Evolutionary conservation across 768 basidiomycete species (phyloP).

Genomic region (Boletus rubescentipes): DNA sequence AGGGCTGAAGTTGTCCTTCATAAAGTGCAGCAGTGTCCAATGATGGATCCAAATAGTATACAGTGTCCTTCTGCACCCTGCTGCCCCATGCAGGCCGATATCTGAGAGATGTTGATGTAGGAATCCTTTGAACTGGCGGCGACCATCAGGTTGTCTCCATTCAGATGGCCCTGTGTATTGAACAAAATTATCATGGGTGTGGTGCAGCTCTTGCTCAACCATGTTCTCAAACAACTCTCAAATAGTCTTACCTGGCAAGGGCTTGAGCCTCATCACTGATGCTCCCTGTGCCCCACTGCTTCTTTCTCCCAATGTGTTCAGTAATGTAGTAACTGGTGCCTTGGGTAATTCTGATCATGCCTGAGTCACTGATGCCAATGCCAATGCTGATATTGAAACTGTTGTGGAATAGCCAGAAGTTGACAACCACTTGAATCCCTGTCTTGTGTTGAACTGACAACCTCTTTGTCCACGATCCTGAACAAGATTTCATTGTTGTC

Average conservation of each 20-base stretch:
- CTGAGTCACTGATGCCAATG: slow-evolving; percentile 99
- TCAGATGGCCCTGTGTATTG: slow-evolving; percentile 95
- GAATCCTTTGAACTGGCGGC: slow-evolving; percentile 98
- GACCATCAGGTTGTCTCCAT: slow-evolving; percentile 99
- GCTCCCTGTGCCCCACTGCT: slow-evolving; percentile 72
- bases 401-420: slow-evolving; percentile 98
- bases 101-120: slow-evolving; percentile 99
- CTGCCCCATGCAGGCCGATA: slow-evolving; percentile 99
- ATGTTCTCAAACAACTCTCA: slow-evolving; percentile 96
- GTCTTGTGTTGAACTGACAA: slow-evolving; percentile 95
- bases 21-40: slow-evolving; percentile 94
- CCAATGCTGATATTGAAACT: too few species aligned
- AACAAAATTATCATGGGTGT: slow-evolving; percentile 93
- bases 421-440: slow-evolving; percentile 92
- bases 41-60: slow-evolving; percentile 96
- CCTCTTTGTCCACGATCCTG: slow-evolving; percentile 97
- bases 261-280: slow-evolving; percentile 86
- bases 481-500: slow-evolving; percentile 96
- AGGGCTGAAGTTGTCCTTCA: slow-evolving; percentile 97
- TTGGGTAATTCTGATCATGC: too few species aligned
- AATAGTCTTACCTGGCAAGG: slow-evolving; percentile 97
- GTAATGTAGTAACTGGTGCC: slow-evolving; percentile 88
- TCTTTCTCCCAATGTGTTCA: slow-evolving; percentile 75
- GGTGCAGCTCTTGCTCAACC: slow-evolving; percentile 88
- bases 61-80: slow-evolving; percentile 98